phyloP scores from a whole-genome alignment of 129 eudicot species.

The Tanacetum coccineum region DNA sequence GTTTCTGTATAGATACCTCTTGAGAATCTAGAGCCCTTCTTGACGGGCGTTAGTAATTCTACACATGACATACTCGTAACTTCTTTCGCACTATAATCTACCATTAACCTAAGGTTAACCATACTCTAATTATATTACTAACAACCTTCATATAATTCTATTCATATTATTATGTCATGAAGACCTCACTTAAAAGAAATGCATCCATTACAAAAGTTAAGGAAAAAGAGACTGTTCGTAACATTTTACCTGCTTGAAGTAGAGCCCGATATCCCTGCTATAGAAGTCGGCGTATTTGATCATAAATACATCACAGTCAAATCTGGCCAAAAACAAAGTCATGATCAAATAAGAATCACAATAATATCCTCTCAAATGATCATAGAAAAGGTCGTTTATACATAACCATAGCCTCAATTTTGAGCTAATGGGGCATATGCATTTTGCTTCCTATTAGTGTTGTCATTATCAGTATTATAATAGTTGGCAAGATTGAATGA shows the following conservation, averaged over 20 bases:
- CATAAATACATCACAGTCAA: slow-evolving; percentile 92
- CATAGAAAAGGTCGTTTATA: not conserved
- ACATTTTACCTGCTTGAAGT: slow-evolving; percentile 64
- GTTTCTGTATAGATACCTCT: too few species aligned
- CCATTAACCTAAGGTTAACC: too few species aligned
- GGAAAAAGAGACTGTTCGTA: not conserved
- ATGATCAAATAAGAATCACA: slow-evolving; percentile 3
- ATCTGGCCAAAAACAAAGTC: slow-evolving; percentile 42
- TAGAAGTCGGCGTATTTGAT: slow-evolving; percentile 81
- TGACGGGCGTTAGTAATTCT: too few species aligned
- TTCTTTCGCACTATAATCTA: too few species aligned
- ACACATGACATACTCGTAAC: too few species aligned
- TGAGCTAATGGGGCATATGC: not conserved
- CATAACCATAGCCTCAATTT: not conserved
- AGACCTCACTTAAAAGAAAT: not conserved
- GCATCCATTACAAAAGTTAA: not conserved
- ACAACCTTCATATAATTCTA: too few species aligned
- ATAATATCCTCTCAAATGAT: not conserved
- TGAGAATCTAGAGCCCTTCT: too few species aligned
- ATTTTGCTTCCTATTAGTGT: not conserved
- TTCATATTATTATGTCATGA: not conserved
- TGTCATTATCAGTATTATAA: not conserved
- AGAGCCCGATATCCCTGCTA: slow-evolving; percentile 84
- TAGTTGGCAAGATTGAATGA: not conserved
- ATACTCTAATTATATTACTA: too few species aligned